Evolutionary conservation across 805 yeast genomes (phyloP).

Genomic region (Wickerhamia fluorescens): DNA sequence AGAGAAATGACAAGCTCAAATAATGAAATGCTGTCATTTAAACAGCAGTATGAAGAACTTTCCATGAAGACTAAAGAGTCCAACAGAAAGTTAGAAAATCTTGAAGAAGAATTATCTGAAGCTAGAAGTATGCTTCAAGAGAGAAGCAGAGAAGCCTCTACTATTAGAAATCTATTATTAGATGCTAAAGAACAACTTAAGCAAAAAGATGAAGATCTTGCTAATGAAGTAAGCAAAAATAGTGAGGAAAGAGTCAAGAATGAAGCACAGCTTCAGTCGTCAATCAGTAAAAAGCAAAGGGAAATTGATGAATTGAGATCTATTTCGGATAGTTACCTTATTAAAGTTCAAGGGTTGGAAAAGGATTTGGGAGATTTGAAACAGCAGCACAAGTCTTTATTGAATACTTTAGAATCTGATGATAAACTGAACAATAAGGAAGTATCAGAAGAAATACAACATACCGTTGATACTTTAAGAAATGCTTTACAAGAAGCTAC

Average conservation of each 20-base stretch:
- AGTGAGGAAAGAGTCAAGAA: constrained; percentile 56
- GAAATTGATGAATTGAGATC: constrained; percentile 54
- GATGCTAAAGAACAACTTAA: constrained; percentile 61
- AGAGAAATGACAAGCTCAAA: constrained; percentile 29
- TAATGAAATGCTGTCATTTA: constrained; percentile 38
- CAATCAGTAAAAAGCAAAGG: constrained; percentile 48
- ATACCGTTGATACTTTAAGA: constrained; percentile 39
- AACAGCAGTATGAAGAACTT: constrained; percentile 68
- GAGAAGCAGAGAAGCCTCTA: constrained; percentile 68
- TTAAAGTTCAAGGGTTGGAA: constrained; percentile 35
- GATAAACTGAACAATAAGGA: not conserved
- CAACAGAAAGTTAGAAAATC: constrained; percentile 48
- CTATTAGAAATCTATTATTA: constrained; percentile 59
- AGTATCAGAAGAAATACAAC: constrained; percentile 15
- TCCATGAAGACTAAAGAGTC: constrained; percentile 62
- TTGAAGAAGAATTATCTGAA: constrained; percentile 81
- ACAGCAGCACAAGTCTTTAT: constrained; percentile 1
- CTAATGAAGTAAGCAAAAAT: constrained; percentile 41
- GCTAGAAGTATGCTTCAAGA: constrained; percentile 68
- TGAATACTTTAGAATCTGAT: constrained; percentile 6
- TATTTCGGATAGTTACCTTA: constrained; percentile 36
- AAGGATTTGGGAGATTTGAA: constrained; percentile 18
- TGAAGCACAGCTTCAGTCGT: constrained; percentile 45
- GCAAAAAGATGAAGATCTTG: constrained; percentile 46
- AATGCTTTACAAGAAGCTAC: constrained; percentile 47